phyloP scores from a whole-genome alignment of 176 grass and related monocot genomes.

The Hsuehochloa calcarea region DNA sequence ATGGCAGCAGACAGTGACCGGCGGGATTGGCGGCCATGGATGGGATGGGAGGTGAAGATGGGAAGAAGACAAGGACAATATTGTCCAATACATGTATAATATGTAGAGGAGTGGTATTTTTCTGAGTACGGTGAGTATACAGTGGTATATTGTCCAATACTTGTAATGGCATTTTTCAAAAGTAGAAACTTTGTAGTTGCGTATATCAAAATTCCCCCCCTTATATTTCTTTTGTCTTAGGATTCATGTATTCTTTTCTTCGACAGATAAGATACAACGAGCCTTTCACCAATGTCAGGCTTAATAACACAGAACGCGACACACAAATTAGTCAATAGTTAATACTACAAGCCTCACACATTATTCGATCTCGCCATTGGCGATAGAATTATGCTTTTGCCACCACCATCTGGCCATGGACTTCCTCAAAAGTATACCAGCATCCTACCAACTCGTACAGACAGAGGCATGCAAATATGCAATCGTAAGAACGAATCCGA shows the following conservation, averaged over 20 bases:
- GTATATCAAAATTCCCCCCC: too few species aligned
- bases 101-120: too few species aligned
- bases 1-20: too few species aligned
- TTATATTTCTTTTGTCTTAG: neutral
- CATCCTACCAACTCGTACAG: neutral
- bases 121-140: too few species aligned
- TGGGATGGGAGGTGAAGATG: too few species aligned
- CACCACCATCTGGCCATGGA: neutral
- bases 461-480: neutral
- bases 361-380: neutral
- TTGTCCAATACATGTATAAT: too few species aligned
- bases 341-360: neutral
- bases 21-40: too few species aligned
- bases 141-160: too few species aligned
- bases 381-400: neutral
- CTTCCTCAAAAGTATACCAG: neutral
- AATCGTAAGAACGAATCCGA: neutral
- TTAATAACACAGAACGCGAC: neutral
- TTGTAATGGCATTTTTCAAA: too few species aligned
- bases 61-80: too few species aligned
- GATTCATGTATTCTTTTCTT: neutral
- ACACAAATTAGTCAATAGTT: conserved; percentile 11
- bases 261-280: conserved; percentile 19
- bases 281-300: neutral
- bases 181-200: too few species aligned